Base-by-base conservation (phyloP, 805 yeast genomes). In the Wickerhamiella azyma region DNA sequence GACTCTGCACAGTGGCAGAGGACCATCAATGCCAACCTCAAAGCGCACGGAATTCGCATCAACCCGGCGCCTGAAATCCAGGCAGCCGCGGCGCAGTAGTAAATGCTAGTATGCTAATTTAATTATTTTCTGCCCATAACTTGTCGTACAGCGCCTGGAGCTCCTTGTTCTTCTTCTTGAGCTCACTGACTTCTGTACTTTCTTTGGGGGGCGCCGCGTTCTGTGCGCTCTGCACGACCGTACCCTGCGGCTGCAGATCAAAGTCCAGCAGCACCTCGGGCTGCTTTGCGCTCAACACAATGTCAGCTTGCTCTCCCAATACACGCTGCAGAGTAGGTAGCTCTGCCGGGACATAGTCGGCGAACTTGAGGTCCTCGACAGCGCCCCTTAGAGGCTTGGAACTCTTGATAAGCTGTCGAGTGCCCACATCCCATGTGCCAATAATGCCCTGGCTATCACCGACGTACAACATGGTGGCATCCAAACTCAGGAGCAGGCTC, bases 401-500 rank as follows among this genome's bases (percentile, higher is more conserved):
- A 26, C 54, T 55, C 14, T 57, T 50, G 16, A 57, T 47, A 14
- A 63, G 56, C 51, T 66, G 70, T 29, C 51, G 48, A 2, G 66
- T 57, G 2, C 65, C 59, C n/a, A 60, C 67, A 60, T 89, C 96
- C 54, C 79, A 72, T 1, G 74, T 64, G 0, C 84, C 74, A 2
- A 82, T 74, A 2, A 57, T 49, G 5, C 60, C 59, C 1, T 59
- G 57, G 8, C 55, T 58, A 16, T 56, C 57, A 7, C 53, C 63
- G 35, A 45, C 48, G 9, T 35, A 39, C 7, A 41, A 40, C 8
- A 35, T 17, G 1, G 48, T 41, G 5, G 48, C 50, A 38, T 50
- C 59, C 5, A 10, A 30, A 13, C 26, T 30, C 13, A 19, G 39
- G 14, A 10, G 33, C 18, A 37, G 35, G 26, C 47, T 28, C 5